These are phyloP conservation scores for Cladorrhinum sp. DNA, from an alignment of 2,329 filamentous ascomycete genomes.

Conservation along the genomic window DNA sequence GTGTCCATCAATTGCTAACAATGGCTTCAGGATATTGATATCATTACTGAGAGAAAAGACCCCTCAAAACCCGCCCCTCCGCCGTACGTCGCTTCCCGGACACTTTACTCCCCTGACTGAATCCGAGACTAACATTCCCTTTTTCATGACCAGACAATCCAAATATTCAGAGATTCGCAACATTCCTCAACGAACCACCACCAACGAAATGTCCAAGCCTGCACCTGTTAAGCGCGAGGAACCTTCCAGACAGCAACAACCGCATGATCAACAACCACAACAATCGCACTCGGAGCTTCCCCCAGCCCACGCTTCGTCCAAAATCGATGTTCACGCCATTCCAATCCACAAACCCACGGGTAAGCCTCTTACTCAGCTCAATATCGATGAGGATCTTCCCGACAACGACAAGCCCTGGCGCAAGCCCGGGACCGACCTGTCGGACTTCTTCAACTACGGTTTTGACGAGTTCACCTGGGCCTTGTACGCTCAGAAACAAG, in stretches of 20 bases:
- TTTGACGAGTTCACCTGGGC: constrained; percentile 99
- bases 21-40: constrained; percentile 58
- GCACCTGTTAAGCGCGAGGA: constrained; percentile 47
- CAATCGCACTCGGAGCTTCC: constrained; percentile 36
- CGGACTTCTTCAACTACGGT: constrained; percentile 98
- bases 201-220: constrained; percentile 50
- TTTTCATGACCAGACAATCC: constrained; percentile 46
- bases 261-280: constrained; percentile 1
- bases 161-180: constrained; percentile 65
- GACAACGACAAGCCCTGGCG: constrained; percentile 94
- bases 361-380: constrained; percentile 74
- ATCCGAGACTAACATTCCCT: constrained; percentile 3
- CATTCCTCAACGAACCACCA: constrained; percentile 58
- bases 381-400: constrained; percentile 69
- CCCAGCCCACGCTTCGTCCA: constrained; percentile 70
- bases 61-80: constrained; percentile 58
- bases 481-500: constrained; percentile 86
- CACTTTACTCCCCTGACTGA: background rate
- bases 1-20: background rate
- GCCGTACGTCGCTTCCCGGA: constrained; percentile 43
- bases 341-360: constrained; percentile 76
- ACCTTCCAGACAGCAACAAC: constrained; percentile 17
- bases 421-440: constrained; percentile 87
- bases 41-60: constrained; percentile 66
- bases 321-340: constrained; percentile 78